Evolutionary conservation across 2,329 filamentous ascomycete genomes (phyloP).

Genomic region (Fusarium chuoi): DNA sequence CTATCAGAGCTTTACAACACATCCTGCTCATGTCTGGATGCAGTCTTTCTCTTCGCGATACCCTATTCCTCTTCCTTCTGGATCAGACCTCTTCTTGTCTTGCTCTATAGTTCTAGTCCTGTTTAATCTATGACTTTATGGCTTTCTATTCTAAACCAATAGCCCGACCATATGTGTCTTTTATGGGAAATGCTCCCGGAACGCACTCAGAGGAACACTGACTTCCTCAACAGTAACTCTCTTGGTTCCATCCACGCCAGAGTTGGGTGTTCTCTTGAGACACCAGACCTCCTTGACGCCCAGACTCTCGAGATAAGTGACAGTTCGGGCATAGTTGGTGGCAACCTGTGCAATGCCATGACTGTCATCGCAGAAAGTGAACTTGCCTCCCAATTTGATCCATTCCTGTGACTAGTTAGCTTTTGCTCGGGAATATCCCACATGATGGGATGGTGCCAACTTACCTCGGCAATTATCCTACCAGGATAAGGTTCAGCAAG

Average conservation of each 20-base stretch:
- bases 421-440: background rate
- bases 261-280: constrained; percentile 53
- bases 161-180: background rate
- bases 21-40: constrained; percentile 24
- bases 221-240: constrained; percentile 55
- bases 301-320: constrained; percentile 75
- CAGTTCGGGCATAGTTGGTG: constrained; percentile 79
- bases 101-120: constrained; percentile 30
- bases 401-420: constrained; percentile 66
- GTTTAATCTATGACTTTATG: constrained; percentile 33
- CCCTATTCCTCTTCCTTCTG: constrained; percentile 22
- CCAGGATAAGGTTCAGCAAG: constrained; percentile 91
- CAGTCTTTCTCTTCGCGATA: constrained; percentile 38
- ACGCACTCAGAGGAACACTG: constrained; percentile 55
- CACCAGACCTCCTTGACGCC: constrained; percentile 73
- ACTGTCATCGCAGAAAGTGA: constrained; percentile 95
- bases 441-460: constrained; percentile 35
- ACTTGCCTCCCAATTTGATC: constrained; percentile 76
- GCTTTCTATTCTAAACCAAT: constrained; percentile 1
- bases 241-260: constrained; percentile 41
- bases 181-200: constrained; percentile 47
- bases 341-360: constrained; percentile 88
- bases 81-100: background rate
- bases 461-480: constrained; percentile 78
- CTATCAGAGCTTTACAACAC: background rate